Evolutionary conservation across 352 stramenopile genomes (phyloP).

Genomic region (Globisporangium paroecandrum): DNA sequence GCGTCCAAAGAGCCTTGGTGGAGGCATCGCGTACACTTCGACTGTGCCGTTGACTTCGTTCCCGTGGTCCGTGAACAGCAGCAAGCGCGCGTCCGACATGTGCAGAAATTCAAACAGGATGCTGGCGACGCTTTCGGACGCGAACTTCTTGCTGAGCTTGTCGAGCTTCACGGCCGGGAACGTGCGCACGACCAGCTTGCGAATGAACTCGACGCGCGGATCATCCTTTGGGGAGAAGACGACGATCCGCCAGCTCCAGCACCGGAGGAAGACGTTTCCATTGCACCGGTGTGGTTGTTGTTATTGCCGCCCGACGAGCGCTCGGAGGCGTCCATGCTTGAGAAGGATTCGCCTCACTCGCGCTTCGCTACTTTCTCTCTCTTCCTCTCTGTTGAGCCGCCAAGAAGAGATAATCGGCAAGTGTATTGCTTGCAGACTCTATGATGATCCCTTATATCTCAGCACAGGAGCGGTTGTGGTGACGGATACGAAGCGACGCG

Average conservation of each 20-base stretch:
- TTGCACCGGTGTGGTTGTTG: not conserved
- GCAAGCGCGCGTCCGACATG: slow-evolving; percentile 47
- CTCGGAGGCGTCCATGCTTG: slow-evolving; percentile 1
- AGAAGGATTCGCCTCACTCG: not conserved
- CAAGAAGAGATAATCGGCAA: not conserved
- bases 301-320: not conserved
- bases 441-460: not conserved
- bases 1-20: slow-evolving; percentile 38
- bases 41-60: slow-evolving; percentile 45
- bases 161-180: slow-evolving; percentile 64
- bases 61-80: slow-evolving; percentile 73
- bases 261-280: not conserved
- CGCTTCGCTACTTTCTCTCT: not conserved
- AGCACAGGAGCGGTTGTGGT: not conserved
- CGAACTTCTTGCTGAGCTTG: slow-evolving; percentile 53
- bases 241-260: not conserved
- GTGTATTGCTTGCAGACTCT: not conserved
- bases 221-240: slow-evolving; percentile 43
- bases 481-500: not conserved
- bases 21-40: slow-evolving; percentile 63
- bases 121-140: slow-evolving; percentile 53
- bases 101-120: slow-evolving; percentile 76
- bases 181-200: slow-evolving; percentile 53
- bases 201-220: slow-evolving; percentile 61
- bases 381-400: not conserved